A percentile compares a stretch with the other conserved stretches of the same genome.
Conservation (phyloP, 345 rosid species). For the Gossypium rotundifolium region DNA sequence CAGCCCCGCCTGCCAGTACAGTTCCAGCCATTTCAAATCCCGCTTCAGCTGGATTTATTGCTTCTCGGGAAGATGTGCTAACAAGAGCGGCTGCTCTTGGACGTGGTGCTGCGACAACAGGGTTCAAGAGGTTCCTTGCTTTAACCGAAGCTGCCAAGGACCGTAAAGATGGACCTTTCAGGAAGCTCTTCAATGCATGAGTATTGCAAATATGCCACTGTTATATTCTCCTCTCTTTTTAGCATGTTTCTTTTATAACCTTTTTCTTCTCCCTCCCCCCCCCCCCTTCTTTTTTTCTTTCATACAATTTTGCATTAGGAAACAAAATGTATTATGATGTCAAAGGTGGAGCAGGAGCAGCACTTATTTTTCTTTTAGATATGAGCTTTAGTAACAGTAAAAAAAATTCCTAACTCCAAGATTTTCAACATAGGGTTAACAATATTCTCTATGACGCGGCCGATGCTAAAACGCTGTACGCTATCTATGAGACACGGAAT, state of each 20-base stretch:
- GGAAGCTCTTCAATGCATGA: constrained; percentile 87
- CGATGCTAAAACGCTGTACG: not conserved
- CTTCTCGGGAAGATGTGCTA: constrained; percentile 89
- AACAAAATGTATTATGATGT: not conserved
- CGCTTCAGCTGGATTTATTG: constrained; percentile 54
- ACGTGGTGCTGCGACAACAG: constrained; percentile 95
- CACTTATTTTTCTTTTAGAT: not conserved
- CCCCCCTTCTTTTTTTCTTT: too few species aligned
- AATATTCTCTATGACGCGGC: not conserved
- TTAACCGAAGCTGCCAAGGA: constrained; percentile 98
- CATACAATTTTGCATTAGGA: not conserved
- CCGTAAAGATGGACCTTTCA: constrained; percentile 88
- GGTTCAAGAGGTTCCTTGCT: constrained; percentile 97
- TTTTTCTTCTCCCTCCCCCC: not conserved
- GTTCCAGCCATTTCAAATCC: constrained; percentile 36
- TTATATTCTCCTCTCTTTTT: not conserved
- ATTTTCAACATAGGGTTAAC: not conserved
- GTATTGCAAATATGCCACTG: not conserved
- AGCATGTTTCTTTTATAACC: not conserved
- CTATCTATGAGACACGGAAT: too few species aligned
- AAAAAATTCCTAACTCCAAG: not conserved
- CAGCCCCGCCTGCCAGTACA: constrained; percentile 26
- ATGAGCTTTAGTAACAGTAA: not conserved
- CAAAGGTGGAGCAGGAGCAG: not conserved
- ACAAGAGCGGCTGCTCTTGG: constrained; percentile 97